Evolutionary conservation across 148 eudicot species (phyloP).

Genomic region (Suaeda aralocaspica): DNA sequence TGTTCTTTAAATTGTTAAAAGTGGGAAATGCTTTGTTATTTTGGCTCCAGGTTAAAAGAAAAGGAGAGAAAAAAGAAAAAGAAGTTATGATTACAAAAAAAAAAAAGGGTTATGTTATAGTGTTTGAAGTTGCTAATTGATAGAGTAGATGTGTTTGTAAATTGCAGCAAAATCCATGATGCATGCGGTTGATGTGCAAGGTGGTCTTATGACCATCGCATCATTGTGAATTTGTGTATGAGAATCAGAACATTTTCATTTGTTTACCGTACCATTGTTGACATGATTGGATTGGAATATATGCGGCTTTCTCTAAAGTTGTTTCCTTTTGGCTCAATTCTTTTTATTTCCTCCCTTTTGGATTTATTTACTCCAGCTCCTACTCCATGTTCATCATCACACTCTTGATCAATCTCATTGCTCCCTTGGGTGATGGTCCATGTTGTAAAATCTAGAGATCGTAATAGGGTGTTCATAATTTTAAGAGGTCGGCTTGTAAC

Average conservation of each 20-base stretch:
- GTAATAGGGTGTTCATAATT: no score
- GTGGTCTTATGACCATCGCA: constrained; percentile 4
- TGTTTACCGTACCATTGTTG: neutral
- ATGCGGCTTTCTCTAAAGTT: neutral
- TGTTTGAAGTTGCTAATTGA: neutral
- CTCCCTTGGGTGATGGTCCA: no score
- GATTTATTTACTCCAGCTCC: no score
- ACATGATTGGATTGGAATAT: constrained; percentile 11
- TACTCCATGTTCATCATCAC: no score
- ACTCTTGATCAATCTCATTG: no score
- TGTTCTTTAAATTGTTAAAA: no score
- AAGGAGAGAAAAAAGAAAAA: neutral
- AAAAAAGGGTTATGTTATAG: neutral
- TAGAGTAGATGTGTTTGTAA: constrained; percentile 1
- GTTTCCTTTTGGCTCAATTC: constrained; percentile 8
- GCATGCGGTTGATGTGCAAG: constrained; percentile 14
- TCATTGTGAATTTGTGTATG: constrained; percentile 11
- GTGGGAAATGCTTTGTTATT: constrained; percentile 12
- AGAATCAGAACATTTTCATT: neutral
- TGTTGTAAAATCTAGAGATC: no score
- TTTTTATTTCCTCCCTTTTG: neutral
- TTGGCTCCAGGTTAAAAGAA: neutral
- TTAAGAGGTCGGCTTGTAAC: no score
- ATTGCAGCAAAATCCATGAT: constrained; percentile 16
- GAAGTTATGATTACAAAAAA: constrained; percentile 8